Percentiles rank a stretch among this genome's conserved stretches.
phyloP scores from a whole-genome alignment of 352 stramenopile species.

The Globisporangium canariense region DNA sequence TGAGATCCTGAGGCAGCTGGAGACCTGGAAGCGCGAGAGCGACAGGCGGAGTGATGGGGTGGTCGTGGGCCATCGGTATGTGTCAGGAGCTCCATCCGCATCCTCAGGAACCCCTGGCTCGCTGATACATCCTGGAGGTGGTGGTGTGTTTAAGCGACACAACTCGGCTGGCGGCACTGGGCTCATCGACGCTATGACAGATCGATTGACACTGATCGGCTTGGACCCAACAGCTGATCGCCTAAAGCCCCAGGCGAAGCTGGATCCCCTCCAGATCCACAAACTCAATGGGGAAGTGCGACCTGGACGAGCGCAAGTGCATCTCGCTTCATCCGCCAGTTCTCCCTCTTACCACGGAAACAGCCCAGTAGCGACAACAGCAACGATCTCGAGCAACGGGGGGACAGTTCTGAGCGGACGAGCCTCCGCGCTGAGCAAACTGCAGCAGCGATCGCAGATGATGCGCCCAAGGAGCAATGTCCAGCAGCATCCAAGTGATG shows the following conservation, averaged over 20 bases:
- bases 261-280: slow-evolving; percentile 55
- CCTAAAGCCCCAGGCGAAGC: slow-evolving; percentile 50
- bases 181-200: neutral
- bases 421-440: slow-evolving; percentile 29
- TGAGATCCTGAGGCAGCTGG: slow-evolving; percentile 39
- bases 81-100: slow-evolving; percentile 6
- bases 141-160: slow-evolving; percentile 24
- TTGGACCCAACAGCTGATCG: slow-evolving; percentile 26
- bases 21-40: slow-evolving; percentile 32
- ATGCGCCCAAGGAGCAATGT: slow-evolving; percentile 46
- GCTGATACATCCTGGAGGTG: neutral
- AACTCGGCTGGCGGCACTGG: slow-evolving; percentile 13
- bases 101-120: slow-evolving; percentile 21
- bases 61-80: slow-evolving; percentile 31
- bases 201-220: neutral
- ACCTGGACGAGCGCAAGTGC: slow-evolving; percentile 2
- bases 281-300: slow-evolving; percentile 29
- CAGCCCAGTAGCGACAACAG: slow-evolving; percentile 9
- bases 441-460: slow-evolving; percentile 54
- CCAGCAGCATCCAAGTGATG: slow-evolving; percentile 3
- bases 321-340: neutral
- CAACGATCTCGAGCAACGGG: slow-evolving; percentile 19
- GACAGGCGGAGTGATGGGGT: slow-evolving; percentile 17
- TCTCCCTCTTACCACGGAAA: neutral
- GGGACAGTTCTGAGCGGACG: slow-evolving; percentile 13